Base-by-base conservation (phyloP, 2,329 filamentous ascomycete genomes). In the Ascocoryne sarcoides region DNA sequence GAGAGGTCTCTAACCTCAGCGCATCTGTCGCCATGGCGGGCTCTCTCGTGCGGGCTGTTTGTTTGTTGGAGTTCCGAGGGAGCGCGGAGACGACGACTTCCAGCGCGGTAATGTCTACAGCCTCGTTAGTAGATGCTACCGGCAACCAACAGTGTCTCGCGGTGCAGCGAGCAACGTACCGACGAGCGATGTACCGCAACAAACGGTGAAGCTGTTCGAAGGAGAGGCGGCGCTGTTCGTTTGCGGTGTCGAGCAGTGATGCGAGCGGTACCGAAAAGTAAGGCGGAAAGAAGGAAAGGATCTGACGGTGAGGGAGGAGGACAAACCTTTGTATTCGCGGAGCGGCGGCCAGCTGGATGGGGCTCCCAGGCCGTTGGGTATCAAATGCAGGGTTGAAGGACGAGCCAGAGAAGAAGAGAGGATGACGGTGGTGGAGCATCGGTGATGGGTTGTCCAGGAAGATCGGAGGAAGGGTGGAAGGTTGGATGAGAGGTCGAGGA, bases 301-400 rank as follows among this genome's bases (percentile, higher is more conserved):
- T 44, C 42, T 41, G 34, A 32, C 39, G 41, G 34, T 39, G 31
- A 37, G 37, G 37, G 44, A 39, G 40, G 43, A 42, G 28, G 36
- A 37, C 41, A 47, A 49, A 50, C 49, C 51, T 55, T 51, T 45
- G 49, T 53, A 54, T 52, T 53, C 42, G 43, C 46, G 37, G 34
- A 38, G 29, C 34, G 40, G 43, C 40, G 33, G 40, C 23, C 35
- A 35, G 42, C 40, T 18, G 29, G 26, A 50, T 46, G 46, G 47
- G 51, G 49, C 46, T 52, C 44, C 47, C 42, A 36, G 33, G 32
- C 40, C 28, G 40, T 37, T 45, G 33, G 33, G 42, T 41, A 38
- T 39, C 38, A 44, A 41, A 44, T 43, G 39, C 36, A 44, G 37
- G 42, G 33, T 33, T 39, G 37, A n/a, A n/a, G n/a, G n/a, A n/a